A percentile compares a stretch with the other conserved stretches of the same genome.
Evolutionary conservation across 768 basidiomycete species (phyloP).

Genomic region (Rhizopogon sp.): DNA sequence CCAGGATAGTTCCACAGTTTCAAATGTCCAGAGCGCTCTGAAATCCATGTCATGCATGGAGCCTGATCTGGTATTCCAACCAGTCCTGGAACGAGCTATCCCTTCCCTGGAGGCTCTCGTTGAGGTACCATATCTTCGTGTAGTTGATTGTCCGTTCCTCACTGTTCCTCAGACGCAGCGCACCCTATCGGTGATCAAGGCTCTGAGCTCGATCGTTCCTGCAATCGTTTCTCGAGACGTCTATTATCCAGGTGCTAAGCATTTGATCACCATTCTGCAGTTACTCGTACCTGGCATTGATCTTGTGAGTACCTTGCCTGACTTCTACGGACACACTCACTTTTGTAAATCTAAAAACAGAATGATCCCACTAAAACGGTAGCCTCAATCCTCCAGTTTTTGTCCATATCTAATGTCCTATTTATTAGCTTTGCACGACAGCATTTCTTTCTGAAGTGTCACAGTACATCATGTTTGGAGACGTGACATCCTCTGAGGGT

Average conservation of each 20-base stretch:
- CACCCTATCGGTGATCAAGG: slow-evolving; percentile 82
- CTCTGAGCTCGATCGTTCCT: slow-evolving; percentile 74
- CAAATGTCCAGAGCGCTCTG: slow-evolving; percentile 73
- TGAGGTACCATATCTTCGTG: slow-evolving; percentile 45
- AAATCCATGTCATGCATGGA: slow-evolving; percentile 83
- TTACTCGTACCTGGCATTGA: slow-evolving; percentile 85
- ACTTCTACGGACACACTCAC: neutral
- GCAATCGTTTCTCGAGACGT: slow-evolving; percentile 75
- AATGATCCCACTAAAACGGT: slow-evolving; percentile 81
- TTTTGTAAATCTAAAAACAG: slow-evolving; percentile 26
- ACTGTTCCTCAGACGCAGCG: slow-evolving; percentile 58
- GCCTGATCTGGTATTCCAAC: slow-evolving; percentile 78
- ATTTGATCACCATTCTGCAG: slow-evolving; percentile 74
- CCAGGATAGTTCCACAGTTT: slow-evolving; percentile 67
- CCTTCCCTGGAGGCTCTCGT: slow-evolving; percentile 86
- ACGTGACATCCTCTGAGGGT: slow-evolving; percentile 43
- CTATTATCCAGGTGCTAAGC: slow-evolving; percentile 79
- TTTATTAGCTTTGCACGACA: slow-evolving; percentile 60
- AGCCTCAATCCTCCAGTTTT: slow-evolving; percentile 9
- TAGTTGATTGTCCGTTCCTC: neutral
- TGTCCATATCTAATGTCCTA: slow-evolving; percentile 7
- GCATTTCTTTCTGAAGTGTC: slow-evolving; percentile 71
- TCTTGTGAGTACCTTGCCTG: slow-evolving; percentile 43
- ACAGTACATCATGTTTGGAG: slow-evolving; percentile 70
- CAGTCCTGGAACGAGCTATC: slow-evolving; percentile 77